Base-by-base conservation (phyloP, 139 green algal genomes). In the Micractinium sp. region DNA sequence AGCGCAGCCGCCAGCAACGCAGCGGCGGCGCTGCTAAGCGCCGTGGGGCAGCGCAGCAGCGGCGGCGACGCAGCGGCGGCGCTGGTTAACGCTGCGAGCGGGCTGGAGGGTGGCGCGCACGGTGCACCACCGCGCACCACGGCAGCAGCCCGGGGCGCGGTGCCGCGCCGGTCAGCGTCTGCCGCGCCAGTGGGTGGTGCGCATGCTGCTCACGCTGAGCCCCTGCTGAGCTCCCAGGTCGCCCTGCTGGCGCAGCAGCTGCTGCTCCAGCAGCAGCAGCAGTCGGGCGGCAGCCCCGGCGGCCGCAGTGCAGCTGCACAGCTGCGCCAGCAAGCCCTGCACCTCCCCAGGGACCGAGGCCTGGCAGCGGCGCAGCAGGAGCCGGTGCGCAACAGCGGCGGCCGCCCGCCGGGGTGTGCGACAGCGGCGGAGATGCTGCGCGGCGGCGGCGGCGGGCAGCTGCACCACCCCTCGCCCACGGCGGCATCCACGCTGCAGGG, bases 211-310 rank as follows among this genome's bases (percentile, higher is more conserved):
- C 20, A 63, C 22, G 4, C 60, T 22, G 61, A 86, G 63, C 82
- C 82, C 22, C 82, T 66, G 36, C 61, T 87, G 9, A 87, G 63
- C 66, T 87, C 82, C 1, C 63, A 87, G 63, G 82, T 79, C 19
- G 82, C 82, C 12, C 36, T 87, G 82, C 82, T 87, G 9, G 82
- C 82, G 14, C 82, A 87, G 82, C 82, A 87, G 82, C 82, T 87
- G 82, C 82, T 87, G 36, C 63, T 79, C 35, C 82, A 87, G 35
- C 67, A 78, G 38, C 81, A 75, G 81, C 81, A 86, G 81, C 56
- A 35, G 16, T 14, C 20, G 16, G 27, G 29, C 14, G 27, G 12
- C 61, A 31, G 82, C 36, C 36, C 20, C 56, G n/a, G 16, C 76
- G 53, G 3, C 35, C 25, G 20, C 15, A 39, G 7, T 15, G 79